These are phyloP conservation scores for Solanum raphanifolium DNA, from an alignment of 257 asterid species.

Conservation along the genomic window DNA sequence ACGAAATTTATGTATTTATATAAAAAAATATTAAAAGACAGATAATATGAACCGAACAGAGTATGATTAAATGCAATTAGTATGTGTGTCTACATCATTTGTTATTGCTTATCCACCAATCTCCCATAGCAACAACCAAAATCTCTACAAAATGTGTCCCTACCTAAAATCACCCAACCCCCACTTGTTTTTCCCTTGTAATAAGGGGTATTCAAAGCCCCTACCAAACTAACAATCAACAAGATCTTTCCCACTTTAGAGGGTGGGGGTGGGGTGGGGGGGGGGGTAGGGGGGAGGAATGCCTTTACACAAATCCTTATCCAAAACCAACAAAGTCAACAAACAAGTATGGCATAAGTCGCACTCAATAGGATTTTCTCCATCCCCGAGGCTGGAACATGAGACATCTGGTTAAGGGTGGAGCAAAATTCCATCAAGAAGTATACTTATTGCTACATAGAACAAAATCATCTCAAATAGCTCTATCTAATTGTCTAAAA, in stretches of 20 bases:
- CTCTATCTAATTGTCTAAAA: neutral
- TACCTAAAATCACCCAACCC: neutral
- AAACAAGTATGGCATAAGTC: neutral
- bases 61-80: neutral
- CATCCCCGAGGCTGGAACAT: no score
- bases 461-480: neutral
- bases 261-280: neutral
- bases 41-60: neutral
- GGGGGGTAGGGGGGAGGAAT: neutral
- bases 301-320: neutral
- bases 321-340: neutral
- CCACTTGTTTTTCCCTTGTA: neutral
- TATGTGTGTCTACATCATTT: neutral
- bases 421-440: neutral
- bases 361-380: no score
- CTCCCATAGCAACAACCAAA: neutral
- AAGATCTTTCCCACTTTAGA: neutral
- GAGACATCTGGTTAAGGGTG: no score
- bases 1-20: neutral
- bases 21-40: neutral
- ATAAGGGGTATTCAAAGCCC: neutral
- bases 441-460: neutral
- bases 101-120: neutral
- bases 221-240: neutral
- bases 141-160: neutral